Base-by-base conservation (phyloP, 352 stramenopile genomes). In the Phytophthora sp. region DNA sequence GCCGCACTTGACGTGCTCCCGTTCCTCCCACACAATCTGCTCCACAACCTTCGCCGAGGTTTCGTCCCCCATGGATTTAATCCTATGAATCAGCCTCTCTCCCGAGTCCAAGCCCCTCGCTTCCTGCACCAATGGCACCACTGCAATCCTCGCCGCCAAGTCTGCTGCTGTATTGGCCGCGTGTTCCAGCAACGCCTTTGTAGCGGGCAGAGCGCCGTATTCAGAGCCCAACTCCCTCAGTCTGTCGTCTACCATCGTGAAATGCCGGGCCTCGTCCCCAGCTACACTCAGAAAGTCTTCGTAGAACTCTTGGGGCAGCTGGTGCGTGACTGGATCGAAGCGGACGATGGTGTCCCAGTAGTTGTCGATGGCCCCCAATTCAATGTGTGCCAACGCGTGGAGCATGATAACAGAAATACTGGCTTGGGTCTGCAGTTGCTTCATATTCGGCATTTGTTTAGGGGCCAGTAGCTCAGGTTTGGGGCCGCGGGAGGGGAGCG, bases 281-380 rank as follows among this genome's bases (percentile, higher is more conserved):
- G 84, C 85, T 18, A 94, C 85, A 6, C 61, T 73, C 9, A 93
- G 52, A 23, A 94, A 93, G 31, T 95, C 87, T 33, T 83, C 63
- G 51, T 93, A 95, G 56, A 93, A 95, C 6, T 56, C 80, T 20
- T 59, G 64, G 2, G 87, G 71, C 16, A 94, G 49, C 7, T 76
- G 31, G 44, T 90, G 79, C 23, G 27, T 39, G 0, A 56, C 33
- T 7, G 85, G 87, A 51, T 93, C 79, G 49, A 94, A 95, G 27
- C 87, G 87, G 47, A 92, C 84, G 47, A 95, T 55, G 27, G 87
- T 95, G 64, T 95, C 87, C 87, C 85, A 94, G 64, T 95, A 95
- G 55, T 95, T 95, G 65, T 95, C 87, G 55, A 95, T 89, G 2
- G 87, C 87, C 16, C 87, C 87, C 38, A 95, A 76, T 57, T 95